phyloP scores from a whole-genome alignment of 768 basidiomycete species.

The Panaeolus cyanescens region DNA sequence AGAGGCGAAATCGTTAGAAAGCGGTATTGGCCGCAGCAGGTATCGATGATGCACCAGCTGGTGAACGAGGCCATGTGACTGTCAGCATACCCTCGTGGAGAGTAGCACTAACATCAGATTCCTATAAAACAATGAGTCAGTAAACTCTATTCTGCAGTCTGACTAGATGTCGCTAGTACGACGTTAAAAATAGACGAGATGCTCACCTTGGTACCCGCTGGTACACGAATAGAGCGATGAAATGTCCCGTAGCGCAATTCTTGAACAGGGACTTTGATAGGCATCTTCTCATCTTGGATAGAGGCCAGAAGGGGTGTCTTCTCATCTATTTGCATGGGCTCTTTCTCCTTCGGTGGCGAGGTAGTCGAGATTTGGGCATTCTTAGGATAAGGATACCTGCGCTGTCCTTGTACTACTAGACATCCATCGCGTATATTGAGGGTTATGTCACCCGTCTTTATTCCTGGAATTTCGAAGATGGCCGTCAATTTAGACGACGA shows the following conservation, averaged over 20 bases:
- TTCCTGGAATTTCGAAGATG: conserved; percentile 48
- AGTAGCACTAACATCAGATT: conserved; percentile 34
- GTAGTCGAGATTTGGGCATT: conserved; percentile 6
- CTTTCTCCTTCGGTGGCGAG: conserved; percentile 4
- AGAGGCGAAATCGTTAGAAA: background rate
- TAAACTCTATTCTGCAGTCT: conserved; percentile 15
- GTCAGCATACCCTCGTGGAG: conserved; percentile 42
- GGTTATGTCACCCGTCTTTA: conserved; percentile 35
- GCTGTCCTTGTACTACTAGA: conserved; percentile 37
- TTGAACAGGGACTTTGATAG: conserved; percentile 22
- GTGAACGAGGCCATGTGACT: conserved; percentile 41
- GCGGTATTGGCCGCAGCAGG: background rate
- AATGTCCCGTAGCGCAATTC: conserved; percentile 50
- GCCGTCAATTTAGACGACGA: conserved; percentile 31
- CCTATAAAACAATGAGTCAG: conserved; percentile 27
- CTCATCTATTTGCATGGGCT: conserved; percentile 5
- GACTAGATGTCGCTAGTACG: background rate
- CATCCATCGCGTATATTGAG: conserved; percentile 33
- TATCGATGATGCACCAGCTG: conserved; percentile 4
- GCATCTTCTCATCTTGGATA: background rate
- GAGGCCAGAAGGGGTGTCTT: no score
- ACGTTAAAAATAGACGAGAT: conserved; percentile 8
- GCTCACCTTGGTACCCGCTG: conserved; percentile 39
- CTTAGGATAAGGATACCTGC: conserved; percentile 23
- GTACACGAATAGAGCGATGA: conserved; percentile 36